A percentile compares a stretch with the other conserved stretches of the same genome.
These are phyloP conservation scores for Fusarium caatingaense DNA, from an alignment of 2,329 filamentous ascomycete genomes.

Conservation along the genomic window DNA sequence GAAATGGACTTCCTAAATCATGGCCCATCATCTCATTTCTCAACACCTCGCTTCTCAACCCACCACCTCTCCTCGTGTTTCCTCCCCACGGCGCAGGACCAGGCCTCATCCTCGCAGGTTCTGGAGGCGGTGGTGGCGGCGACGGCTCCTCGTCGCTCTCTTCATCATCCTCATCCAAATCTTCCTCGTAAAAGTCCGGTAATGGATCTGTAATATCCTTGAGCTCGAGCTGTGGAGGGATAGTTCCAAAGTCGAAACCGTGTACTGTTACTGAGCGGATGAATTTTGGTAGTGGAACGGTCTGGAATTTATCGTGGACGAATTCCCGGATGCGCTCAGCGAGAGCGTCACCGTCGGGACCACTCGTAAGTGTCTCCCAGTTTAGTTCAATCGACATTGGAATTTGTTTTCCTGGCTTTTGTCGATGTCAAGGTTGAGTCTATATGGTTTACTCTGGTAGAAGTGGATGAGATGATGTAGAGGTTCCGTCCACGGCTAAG, in stretches of 20 bases:
- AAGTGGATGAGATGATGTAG: constrained; percentile 27
- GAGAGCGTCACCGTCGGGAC: constrained; percentile 85
- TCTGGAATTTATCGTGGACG: constrained; percentile 95
- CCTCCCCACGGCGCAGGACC: constrained; percentile 30
- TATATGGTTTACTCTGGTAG: neutral
- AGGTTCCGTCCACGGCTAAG: neutral
- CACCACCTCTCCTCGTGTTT: constrained; percentile 43
- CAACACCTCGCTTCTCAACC: constrained; percentile 49
- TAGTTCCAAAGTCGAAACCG: constrained; percentile 89
- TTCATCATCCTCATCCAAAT: constrained; percentile 65
- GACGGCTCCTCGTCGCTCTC: constrained; percentile 51
- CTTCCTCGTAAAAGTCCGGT: constrained; percentile 94
- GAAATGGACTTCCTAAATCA: constrained; percentile 67
- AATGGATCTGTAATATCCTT: constrained; percentile 98
- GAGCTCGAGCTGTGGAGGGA: constrained; percentile 86
- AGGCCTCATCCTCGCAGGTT: constrained; percentile 37
- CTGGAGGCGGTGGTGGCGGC: constrained; percentile 29
- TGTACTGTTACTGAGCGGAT: constrained; percentile 97
- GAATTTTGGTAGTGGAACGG: constrained; percentile 90
- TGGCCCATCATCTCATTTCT: constrained; percentile 49
- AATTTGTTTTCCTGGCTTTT: neutral
- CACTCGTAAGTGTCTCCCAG: constrained; percentile 92
- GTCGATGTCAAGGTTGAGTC: neutral
- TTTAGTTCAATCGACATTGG: constrained; percentile 97
- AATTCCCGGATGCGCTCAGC: constrained; percentile 91